These are phyloP conservation scores for Pseudogymnoascus sp. DNA, from an alignment of 2,329 filamentous ascomycete species.

Conservation along the genomic window DNA sequence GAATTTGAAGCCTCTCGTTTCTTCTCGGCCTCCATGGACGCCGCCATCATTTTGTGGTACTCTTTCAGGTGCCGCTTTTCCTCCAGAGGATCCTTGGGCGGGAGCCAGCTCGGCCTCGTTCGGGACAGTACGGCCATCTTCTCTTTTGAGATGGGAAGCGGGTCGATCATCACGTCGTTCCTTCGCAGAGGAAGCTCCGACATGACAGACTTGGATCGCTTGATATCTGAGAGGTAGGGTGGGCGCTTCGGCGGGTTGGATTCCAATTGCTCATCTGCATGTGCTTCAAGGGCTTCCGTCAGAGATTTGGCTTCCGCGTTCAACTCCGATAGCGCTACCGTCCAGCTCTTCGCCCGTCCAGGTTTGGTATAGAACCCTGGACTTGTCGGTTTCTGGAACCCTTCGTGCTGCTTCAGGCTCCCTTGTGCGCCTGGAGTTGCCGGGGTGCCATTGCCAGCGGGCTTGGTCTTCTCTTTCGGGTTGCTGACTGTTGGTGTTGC, in stretches of 20 bases:
- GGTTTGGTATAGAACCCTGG: conserved; percentile 8
- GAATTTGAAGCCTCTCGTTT: conserved; percentile 48
- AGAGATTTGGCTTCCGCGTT: conserved; percentile 66
- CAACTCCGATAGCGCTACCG: conserved; percentile 58
- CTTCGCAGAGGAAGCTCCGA: conserved; percentile 52
- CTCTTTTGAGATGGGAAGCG: conserved; percentile 75
- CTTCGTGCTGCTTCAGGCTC: conserved; percentile 46
- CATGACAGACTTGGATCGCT: conserved; percentile 57
- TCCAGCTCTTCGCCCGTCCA: conserved; percentile 66
- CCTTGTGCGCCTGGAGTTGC: conserved; percentile 52
- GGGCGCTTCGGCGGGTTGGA: conserved; percentile 20
- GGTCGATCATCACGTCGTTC: conserved; percentile 77
- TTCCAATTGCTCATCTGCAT: conserved; percentile 60
- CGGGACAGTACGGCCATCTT: conserved; percentile 77
- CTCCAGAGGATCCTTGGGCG: conserved; percentile 82
- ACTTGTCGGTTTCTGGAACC: background rate
- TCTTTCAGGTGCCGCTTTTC: conserved; percentile 82
- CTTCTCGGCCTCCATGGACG: conserved; percentile 52
- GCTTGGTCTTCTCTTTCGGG: conserved; percentile 24
- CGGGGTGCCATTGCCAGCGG: conserved; percentile 55
- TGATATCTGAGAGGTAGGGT: conserved; percentile 31
- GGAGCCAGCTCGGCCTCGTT: conserved; percentile 76
- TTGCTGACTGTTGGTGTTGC: conserved; percentile 40
- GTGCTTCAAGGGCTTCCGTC: conserved; percentile 74
- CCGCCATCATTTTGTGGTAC: conserved; percentile 75